Conservation (phyloP, 306 rosid species). For the Gleditsia sinensis region DNA sequence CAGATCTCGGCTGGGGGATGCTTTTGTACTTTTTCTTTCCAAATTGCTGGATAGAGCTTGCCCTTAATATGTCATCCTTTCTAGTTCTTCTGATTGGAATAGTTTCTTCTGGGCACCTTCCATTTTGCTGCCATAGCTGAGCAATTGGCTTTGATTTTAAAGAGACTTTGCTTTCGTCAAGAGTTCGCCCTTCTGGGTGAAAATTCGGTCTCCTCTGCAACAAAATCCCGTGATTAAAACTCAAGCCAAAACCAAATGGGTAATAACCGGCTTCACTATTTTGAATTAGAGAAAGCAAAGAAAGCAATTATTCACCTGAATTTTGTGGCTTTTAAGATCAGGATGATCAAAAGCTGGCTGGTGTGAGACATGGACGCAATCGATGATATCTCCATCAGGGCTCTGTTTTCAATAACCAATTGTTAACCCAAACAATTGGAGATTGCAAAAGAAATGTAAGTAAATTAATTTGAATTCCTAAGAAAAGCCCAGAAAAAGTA, state of each 20-base stretch:
- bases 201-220: constrained; percentile 47
- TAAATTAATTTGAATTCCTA: constrained; percentile 3
- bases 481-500: not conserved
- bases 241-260: constrained; percentile 13
- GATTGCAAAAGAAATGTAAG: not conserved
- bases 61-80: constrained; percentile 47
- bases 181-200: constrained; percentile 40
- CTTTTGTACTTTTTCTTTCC: constrained; percentile 48
- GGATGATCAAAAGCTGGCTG: constrained; percentile 70
- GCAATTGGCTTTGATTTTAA: constrained; percentile 40
- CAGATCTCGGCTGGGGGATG: constrained; percentile 48
- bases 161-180: constrained; percentile 45
- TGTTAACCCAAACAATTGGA: not conserved
- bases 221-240: constrained; percentile 5
- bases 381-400: constrained; percentile 64
- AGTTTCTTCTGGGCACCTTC: constrained; percentile 53
- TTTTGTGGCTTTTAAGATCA: constrained; percentile 51
- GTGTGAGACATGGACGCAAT: constrained; percentile 49
- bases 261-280: not conserved
- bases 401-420: constrained; percentile 46
- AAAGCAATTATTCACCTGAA: constrained; percentile 41
- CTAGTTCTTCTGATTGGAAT: constrained; percentile 54
- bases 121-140: constrained; percentile 54
- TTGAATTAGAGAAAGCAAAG: not conserved
- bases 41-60: constrained; percentile 47